Evolutionary conservation across 208 protist species (phyloP), one percentile per base, ranked within the genome.

Genomic region (Acanthamoeba royreba): DNA sequence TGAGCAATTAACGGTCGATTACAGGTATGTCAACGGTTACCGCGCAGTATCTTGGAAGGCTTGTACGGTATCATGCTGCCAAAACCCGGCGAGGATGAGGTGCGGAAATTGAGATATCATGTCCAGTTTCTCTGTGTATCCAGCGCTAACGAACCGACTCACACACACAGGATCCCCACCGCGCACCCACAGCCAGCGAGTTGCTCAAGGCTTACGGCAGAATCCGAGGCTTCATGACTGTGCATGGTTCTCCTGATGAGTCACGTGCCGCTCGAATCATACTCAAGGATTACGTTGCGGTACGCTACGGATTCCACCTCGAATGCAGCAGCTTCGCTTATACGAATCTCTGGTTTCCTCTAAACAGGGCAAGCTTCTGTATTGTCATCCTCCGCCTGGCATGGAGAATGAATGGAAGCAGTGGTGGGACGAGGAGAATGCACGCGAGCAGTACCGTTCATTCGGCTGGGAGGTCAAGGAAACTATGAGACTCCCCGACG

Each of bases 241-340:
- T 97, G n/a, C 98, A 98, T 92, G 98, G 99, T 92, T 94, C 97
- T 4, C 98, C 99, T 0, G 99, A 99, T 96, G 96, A 97, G 47
- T 96, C 97, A 0, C 96, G 98, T 40, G 97, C 98, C 1, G 98
- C 98, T 40, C 97, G 99, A 90, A 96, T 99, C 79, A 93, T 99
- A 46, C 96, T 99, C 72, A 99, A 99, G 94, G 97, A 99, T 72
- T 99, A 93, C 22, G 38, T 93, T 42, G 43, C 77, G 3, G 77
- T 86, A 86, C 46, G 77, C 46, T 13, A 17, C 25, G n/a, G 7
- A 17, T 17, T 42, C n/a, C 19, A 5, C 17, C 19, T 38, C 9
- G 22, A 25, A 9, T 55, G 35, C 35, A 15, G 4, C 28, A 8
- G 31, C 33, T 45, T n/a, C n/a, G 33, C 9, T 72, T 31, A 8